These are phyloP conservation scores for Omphalotus guepiniiformis DNA, from an alignment of 768 basidiomycete genomes.

Conservation along the genomic window DNA sequence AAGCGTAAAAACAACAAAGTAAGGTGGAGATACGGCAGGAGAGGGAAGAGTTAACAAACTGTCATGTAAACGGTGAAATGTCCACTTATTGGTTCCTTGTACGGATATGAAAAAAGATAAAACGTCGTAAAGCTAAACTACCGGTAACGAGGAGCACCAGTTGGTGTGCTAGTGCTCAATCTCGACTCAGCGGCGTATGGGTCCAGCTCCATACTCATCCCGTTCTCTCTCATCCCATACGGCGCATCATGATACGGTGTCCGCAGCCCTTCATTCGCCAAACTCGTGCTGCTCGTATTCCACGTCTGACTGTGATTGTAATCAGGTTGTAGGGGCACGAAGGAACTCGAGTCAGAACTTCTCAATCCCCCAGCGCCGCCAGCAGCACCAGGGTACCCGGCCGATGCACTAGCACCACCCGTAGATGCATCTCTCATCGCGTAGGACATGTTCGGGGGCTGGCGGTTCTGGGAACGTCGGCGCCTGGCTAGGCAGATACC, in stretches of 20 bases:
- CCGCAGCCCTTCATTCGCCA: slow-evolving; percentile 28
- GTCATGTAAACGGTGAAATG: too few species aligned
- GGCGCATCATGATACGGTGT: slow-evolving; percentile 16
- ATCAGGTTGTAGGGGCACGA: slow-evolving; percentile 66
- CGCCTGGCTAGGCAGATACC: slow-evolving; percentile 51
- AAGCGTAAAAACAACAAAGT: too few species aligned
- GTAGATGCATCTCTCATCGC: slow-evolving; percentile 29
- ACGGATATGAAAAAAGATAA: too few species aligned
- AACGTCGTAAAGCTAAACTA: too few species aligned
- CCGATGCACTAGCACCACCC: slow-evolving; percentile 5
- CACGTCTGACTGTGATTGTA: slow-evolving; percentile 49
- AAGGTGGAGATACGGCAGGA: too few species aligned
- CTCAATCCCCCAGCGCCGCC: slow-evolving; percentile 30
- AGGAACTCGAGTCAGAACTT: slow-evolving; percentile 63
- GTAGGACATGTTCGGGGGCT: slow-evolving; percentile 26
- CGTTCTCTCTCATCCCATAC: slow-evolving; percentile 10
- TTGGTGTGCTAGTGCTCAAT: slow-evolving; percentile 20
- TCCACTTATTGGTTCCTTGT: too few species aligned
- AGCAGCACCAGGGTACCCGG: slow-evolving; percentile 20
- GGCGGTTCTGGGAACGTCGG: slow-evolving; percentile 36
- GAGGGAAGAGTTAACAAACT: too few species aligned
- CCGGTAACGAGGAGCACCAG: too few species aligned
- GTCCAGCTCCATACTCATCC: slow-evolving; percentile 32
- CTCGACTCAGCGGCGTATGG: slow-evolving; percentile 25
- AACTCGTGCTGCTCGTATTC: slow-evolving; percentile 44